Evolutionary conservation across 139 green algal species (phyloP).

Genomic region (Haematococcus lacustris): DNA sequence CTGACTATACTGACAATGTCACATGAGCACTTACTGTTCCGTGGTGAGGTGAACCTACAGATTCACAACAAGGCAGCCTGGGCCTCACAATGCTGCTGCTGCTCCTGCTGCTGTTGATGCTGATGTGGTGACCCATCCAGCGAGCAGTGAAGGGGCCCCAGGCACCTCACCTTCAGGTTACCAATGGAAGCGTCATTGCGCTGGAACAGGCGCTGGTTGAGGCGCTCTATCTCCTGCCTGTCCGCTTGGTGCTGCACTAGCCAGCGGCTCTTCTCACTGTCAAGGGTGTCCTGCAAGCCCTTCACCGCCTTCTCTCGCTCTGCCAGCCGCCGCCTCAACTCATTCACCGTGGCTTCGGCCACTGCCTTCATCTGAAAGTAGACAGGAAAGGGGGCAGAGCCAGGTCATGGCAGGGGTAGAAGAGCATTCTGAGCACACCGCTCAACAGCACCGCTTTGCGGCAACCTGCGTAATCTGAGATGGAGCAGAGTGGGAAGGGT

Average conservation of each 20-base stretch:
- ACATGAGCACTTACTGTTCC: too few species aligned
- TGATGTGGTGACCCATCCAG: too few species aligned
- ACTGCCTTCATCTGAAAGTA: constrained; percentile 41
- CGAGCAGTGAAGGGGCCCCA: too few species aligned
- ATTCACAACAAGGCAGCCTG: too few species aligned
- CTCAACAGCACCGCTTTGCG: too few species aligned
- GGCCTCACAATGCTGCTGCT: too few species aligned
- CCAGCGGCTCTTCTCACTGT: constrained; percentile 14
- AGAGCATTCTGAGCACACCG: background rate
- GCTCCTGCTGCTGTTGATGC: too few species aligned
- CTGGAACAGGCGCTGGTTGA: constrained; percentile 53
- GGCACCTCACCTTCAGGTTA: constrained; percentile 30
- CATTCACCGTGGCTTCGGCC: constrained; percentile 51
- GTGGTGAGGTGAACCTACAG: too few species aligned
- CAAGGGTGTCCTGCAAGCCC: constrained; percentile 12
- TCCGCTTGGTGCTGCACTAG: constrained; percentile 39
- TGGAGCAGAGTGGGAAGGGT: too few species aligned
- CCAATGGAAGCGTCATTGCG: constrained; percentile 33
- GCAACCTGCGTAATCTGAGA: too few species aligned
- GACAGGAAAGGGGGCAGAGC: background rate
- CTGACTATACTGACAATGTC: too few species aligned
- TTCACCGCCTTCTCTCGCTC: constrained; percentile 35
- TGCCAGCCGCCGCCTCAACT: constrained; percentile 43
- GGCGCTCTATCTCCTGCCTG: constrained; percentile 43
- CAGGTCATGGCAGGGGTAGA: background rate